A percentile compares a stretch with the other conserved stretches of the same genome.
phyloP scores from a whole-genome alignment of 257 asterid genomes.

The Ocimum tenuiflorum region DNA sequence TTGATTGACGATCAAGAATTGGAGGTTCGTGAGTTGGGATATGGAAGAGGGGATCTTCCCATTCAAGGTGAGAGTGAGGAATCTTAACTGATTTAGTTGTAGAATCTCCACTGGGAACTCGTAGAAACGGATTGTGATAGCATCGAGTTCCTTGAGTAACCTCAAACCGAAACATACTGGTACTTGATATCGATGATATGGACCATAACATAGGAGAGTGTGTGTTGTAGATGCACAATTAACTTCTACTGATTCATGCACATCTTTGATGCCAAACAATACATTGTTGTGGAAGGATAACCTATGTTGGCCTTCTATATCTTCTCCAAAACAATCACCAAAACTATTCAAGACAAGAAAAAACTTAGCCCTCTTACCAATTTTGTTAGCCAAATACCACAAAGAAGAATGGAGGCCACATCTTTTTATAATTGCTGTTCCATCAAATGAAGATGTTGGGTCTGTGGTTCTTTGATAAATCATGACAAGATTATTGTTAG shows the following conservation, averaged over 20 bases:
- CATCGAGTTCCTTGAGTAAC: neutral
- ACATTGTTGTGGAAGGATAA: neutral
- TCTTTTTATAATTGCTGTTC: neutral
- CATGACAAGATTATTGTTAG: neutral
- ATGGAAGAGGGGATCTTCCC: slow-evolving; percentile 9
- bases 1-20: slow-evolving; percentile 4
- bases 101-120: slow-evolving; percentile 1
- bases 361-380: neutral
- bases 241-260: neutral
- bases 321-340: neutral
- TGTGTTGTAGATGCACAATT: neutral
- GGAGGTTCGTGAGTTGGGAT: slow-evolving; percentile 12
- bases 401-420: neutral
- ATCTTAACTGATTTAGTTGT: neutral
- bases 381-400: neutral
- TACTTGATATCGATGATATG: neutral
- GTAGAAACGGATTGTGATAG: neutral
- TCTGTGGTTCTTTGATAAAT: neutral
- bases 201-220: neutral
- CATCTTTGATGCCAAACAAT: neutral
- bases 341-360: neutral
- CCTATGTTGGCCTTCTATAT: neutral
- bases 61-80: slow-evolving; percentile 6
- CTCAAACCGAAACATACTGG: neutral
- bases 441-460: neutral